Base-by-base conservation (phyloP, 73 alveolate species). In the Paramecium sexaurelia region DNA sequence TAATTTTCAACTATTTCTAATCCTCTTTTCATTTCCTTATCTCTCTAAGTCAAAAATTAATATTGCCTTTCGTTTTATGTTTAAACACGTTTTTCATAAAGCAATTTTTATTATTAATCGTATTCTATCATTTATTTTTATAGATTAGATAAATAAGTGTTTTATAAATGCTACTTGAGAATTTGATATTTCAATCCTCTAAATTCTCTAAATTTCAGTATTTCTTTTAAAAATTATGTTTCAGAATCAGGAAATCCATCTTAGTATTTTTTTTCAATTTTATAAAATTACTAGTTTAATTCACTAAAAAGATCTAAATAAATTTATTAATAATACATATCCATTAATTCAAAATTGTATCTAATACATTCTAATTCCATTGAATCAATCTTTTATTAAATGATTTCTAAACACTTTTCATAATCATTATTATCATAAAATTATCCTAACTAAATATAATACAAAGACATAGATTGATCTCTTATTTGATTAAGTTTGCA, bases 281-380 rank as follows among this genome's bases (percentile, higher is more conserved):
- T 61, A 1, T 61, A 41, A 26, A 61, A 26, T 61, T 61, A 61
- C 26, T 61, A 61, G 26, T 13, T 61, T 61, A 26, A 29, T 61
- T 61, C 83, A 61, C 83, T 61, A 61, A 32, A 61, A 3, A 26
- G 10, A 13, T 61, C 83, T 61, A 61, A 61, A 61, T 61, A 61
- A 61, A 7, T 61, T 51, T 17, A 61, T 11, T 32, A 61, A 61
- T 3, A 32, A 24, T 61, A 61, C 83, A 61, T 61, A 29, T 61
- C 83, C 83, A 61, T 61, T 20, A 61, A 61, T 61, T 61, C 83
- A 29, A 61, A 61, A 61, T 61, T 61, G 11, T 61, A 61, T 6
- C 43, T 61, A 11, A 61, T 61, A 19, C 83, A 61, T 9, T 61
- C 51, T 26, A 29, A 1, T 8, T 61, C 83, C 5, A 61, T 5